Evolutionary conservation across 176 grass and related monocot species (phyloP).

Genomic region (Guadua angustifolia): DNA sequence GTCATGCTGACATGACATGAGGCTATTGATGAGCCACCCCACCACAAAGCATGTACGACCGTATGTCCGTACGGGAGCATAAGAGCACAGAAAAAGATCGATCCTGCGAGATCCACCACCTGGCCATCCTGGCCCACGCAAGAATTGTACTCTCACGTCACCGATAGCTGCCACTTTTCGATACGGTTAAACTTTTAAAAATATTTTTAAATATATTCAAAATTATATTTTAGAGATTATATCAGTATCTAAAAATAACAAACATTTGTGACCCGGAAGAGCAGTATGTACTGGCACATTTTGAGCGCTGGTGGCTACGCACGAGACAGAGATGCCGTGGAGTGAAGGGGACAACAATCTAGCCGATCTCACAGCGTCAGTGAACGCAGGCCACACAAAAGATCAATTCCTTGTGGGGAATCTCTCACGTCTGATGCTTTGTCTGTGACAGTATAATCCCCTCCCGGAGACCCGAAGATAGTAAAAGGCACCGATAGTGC

Average conservation of each 20-base stretch:
- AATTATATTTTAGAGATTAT: no score
- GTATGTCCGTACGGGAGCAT: slow-evolving; percentile 12
- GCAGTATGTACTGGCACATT: not conserved
- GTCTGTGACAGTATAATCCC: not conserved
- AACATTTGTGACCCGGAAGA: no score
- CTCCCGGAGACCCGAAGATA: not conserved
- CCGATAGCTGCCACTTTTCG: no score
- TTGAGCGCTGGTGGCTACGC: no score
- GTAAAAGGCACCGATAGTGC: not conserved
- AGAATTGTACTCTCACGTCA: no score
- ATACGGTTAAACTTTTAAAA: no score
- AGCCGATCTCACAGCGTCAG: not conserved
- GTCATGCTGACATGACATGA: not conserved
- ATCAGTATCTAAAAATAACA: no score
- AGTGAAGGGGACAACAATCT: not conserved
- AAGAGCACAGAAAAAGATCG: not conserved
- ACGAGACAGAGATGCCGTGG: not conserved
- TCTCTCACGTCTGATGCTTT: not conserved
- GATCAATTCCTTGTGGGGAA: not conserved
- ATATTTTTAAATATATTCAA: no score
- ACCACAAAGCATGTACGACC: not conserved
- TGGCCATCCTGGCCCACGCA: not conserved
- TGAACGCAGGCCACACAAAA: not conserved
- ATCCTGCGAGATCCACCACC: not conserved
- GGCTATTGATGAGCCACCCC: not conserved